These are phyloP conservation scores for Saccharum officinarum DNA, from an alignment of 176 grass and related monocot genomes.

Conservation along the genomic window DNA sequence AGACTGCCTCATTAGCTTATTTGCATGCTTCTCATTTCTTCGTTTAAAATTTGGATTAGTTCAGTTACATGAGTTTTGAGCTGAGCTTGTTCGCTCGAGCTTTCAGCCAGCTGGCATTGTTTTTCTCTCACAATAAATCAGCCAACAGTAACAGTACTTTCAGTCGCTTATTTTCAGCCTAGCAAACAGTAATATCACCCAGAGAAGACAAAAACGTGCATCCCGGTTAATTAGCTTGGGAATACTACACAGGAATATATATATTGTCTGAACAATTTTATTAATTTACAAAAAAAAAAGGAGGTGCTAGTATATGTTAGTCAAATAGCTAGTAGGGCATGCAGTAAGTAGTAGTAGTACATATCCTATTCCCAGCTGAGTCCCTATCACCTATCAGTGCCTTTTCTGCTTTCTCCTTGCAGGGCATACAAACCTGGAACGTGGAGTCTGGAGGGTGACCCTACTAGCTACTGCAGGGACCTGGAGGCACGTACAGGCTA, in stretches of 20 bases:
- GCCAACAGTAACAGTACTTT: no score
- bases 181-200: neutral
- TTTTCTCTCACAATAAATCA: no score
- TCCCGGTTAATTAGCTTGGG: neutral
- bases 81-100: no score
- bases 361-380: neutral
- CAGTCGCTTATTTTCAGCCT: no score
- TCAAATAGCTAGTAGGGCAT: neutral
- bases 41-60: neutral
- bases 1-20: no score
- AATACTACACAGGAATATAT: neutral
- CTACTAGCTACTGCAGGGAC: neutral
- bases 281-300: neutral
- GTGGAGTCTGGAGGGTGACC: neutral
- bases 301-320: neutral
- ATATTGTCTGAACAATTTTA: neutral
- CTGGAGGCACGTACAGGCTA: neutral
- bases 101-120: no score
- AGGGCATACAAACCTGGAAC: conserved; percentile 23
- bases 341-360: neutral
- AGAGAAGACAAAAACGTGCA: neutral
- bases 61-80: neutral
- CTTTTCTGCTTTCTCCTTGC: conserved; percentile 30
- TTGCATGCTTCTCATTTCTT: neutral
- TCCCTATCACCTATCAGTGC: neutral